A percentile compares a stretch with the other conserved stretches of the same genome.
These are phyloP conservation scores for Mucor piriformis DNA, from an alignment of 371 early-diverging fungal genomes.

Conservation along the genomic window DNA sequence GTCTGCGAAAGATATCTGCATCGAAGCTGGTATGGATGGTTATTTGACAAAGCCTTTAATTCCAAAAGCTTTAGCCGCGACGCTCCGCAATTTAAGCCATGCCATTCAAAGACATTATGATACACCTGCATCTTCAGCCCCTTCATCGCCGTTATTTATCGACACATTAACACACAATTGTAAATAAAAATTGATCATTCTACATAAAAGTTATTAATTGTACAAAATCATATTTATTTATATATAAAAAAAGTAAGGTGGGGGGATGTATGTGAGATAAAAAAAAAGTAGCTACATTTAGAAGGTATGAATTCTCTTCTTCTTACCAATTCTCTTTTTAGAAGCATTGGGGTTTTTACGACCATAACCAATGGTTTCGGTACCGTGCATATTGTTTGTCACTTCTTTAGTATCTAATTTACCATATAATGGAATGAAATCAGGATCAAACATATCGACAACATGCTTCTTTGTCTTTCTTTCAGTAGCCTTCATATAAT, in stretches of 20 bases:
- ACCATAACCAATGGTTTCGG: slow-evolving; percentile 83
- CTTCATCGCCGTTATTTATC: slow-evolving; percentile 20
- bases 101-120: slow-evolving; percentile 26
- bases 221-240: slow-evolving; percentile 6
- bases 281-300: slow-evolving; percentile 5
- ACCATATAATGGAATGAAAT: slow-evolving; percentile 69
- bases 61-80: slow-evolving; percentile 42
- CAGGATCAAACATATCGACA: slow-evolving; percentile 76
- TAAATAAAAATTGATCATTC: background rate
- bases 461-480: slow-evolving; percentile 56
- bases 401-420: slow-evolving; percentile 49
- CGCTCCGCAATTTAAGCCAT: slow-evolving; percentile 29
- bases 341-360: slow-evolving; percentile 85
- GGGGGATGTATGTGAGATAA: background rate
- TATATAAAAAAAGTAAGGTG: background rate
- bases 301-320: slow-evolving; percentile 40
- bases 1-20: slow-evolving; percentile 52
- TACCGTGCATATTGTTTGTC: slow-evolving; percentile 65
- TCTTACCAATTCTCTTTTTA: slow-evolving; percentile 57
- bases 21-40: slow-evolving; percentile 63
- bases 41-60: slow-evolving; percentile 65
- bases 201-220: background rate
- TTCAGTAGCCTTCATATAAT: slow-evolving; percentile 69
- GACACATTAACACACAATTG: background rate
- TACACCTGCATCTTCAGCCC: slow-evolving; percentile 20